Evolutionary conservation across 805 yeast species (phyloP).

Genomic region (Metschnikowia santaceciliae): DNA sequence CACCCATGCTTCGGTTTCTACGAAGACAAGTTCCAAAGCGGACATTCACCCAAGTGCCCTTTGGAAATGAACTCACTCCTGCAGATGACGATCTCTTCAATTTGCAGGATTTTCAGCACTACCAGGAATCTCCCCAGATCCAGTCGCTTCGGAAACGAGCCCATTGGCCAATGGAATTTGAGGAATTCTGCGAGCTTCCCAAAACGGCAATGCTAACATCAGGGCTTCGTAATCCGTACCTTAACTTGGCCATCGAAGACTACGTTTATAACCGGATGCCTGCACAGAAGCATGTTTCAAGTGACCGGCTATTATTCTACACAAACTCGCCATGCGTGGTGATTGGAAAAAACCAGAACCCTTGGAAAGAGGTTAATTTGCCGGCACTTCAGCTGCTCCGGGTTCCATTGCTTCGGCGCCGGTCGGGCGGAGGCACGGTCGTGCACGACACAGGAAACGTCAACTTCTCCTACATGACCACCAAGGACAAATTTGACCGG

Average conservation of each 20-base stretch:
- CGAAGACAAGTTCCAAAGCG: neutral
- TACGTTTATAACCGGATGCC: conserved; percentile 68
- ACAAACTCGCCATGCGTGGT: conserved; percentile 83
- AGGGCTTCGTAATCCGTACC: conserved; percentile 56
- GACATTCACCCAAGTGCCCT: conserved; percentile 28
- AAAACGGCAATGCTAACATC: conserved; percentile 59
- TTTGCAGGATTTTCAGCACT: conserved; percentile 37
- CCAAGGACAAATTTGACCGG: conserved; percentile 62
- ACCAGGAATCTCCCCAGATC: conserved; percentile 29
- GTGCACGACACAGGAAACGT: conserved; percentile 90
- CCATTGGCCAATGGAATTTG: neutral
- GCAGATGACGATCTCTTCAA: conserved; percentile 34
- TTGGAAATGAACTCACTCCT: conserved; percentile 35
- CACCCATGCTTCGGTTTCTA: neutral
- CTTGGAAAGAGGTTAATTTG: conserved; percentile 81
- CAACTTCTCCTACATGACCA: conserved; percentile 77
- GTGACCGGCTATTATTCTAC: conserved; percentile 64
- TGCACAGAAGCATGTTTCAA: conserved; percentile 14
- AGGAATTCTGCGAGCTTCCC: conserved; percentile 7
- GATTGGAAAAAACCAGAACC: conserved; percentile 93
- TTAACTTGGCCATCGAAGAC: conserved; percentile 80
- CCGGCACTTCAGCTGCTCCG: conserved; percentile 44
- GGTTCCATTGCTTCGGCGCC: conserved; percentile 71
- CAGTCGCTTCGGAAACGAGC: conserved; percentile 13
- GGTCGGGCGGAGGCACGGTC: conserved; percentile 95